These are phyloP conservation scores for Geotrichum australiense DNA, from an alignment of 1,139 yeast species.

Conservation along the genomic window DNA sequence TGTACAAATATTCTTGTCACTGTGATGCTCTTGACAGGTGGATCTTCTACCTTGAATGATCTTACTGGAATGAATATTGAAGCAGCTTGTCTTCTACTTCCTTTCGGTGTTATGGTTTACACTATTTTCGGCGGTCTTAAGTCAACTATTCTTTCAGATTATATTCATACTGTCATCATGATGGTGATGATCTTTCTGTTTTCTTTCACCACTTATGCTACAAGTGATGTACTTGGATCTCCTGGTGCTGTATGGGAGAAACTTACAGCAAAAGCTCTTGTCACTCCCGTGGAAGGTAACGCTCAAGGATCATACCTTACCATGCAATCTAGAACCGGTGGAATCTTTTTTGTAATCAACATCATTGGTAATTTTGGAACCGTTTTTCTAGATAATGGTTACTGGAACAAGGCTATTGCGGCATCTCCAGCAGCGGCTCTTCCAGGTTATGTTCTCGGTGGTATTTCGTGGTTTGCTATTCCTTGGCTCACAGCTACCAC, in stretches of 20 bases:
- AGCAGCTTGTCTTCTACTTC: constrained; percentile 75
- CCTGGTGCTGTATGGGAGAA: constrained; percentile 74
- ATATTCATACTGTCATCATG: constrained; percentile 57
- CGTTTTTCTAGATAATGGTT: constrained; percentile 81
- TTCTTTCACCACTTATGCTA: constrained; percentile 41
- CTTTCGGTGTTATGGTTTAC: constrained; percentile 75
- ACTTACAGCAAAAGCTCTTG: constrained; percentile 49
- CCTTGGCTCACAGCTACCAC: constrained; percentile 79
- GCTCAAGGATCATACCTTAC: constrained; percentile 70
- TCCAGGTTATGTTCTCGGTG: constrained; percentile 88
- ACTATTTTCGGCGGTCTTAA: constrained; percentile 85
- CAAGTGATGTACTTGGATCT: constrained; percentile 56
- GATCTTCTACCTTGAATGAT: constrained; percentile 69
- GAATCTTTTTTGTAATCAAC: constrained; percentile 77
- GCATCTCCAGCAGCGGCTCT: constrained; percentile 77
- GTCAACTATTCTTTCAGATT: constrained; percentile 86
- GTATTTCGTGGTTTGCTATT: constrained; percentile 87
- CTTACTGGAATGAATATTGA: constrained; percentile 77
- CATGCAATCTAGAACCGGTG: constrained; percentile 66
- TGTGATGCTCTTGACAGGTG: constrained; percentile 82
- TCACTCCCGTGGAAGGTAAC: constrained; percentile 64
- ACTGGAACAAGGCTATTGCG: constrained; percentile 80
- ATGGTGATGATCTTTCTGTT: constrained; percentile 36
- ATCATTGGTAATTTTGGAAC: constrained; percentile 85
- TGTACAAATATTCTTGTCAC: constrained; percentile 85